phyloP scores from a whole-genome alignment of 1,284 basidiomycete species.

The Psilocybe mexicana region DNA sequence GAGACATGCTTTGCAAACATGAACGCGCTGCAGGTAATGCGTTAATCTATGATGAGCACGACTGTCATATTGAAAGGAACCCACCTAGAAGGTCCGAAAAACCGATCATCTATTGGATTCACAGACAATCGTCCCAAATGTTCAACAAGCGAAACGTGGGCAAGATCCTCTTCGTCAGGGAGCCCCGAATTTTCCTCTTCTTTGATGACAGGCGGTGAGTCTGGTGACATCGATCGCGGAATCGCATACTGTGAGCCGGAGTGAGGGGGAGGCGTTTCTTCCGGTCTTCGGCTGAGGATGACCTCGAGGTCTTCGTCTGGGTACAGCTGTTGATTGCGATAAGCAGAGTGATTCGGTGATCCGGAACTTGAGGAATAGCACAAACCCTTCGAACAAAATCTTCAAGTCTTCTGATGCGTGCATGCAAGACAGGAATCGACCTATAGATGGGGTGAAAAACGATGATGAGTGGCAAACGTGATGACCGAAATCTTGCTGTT shows the following conservation, averaged over 20 bases:
- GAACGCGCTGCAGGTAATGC: constrained; percentile 20
- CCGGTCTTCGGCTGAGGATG: not conserved
- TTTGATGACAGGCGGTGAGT: not conserved
- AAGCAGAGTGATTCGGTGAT: not conserved
- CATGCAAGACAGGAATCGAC: not conserved
- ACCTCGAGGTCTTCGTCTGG: not conserved
- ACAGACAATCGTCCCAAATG: constrained; percentile 38
- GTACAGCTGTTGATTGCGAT: not conserved
- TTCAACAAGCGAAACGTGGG: constrained; percentile 36
- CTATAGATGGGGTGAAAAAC: not conserved
- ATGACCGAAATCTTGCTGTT: not conserved
- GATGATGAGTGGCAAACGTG: not conserved
- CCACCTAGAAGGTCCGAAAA: constrained; percentile 62
- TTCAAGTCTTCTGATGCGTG: not conserved
- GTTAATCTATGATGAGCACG: not conserved
- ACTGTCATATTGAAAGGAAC: constrained; percentile 19
- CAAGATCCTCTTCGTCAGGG: constrained; percentile 35
- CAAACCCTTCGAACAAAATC: constrained; percentile 20
- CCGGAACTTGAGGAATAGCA: not conserved
- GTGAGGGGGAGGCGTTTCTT: not conserved
- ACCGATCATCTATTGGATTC: constrained; percentile 40
- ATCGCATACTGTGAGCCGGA: not conserved
- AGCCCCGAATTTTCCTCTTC: constrained; percentile 1
- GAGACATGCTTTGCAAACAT: constrained; percentile 54
- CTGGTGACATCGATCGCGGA: constrained; percentile 6